Evolutionary conservation across 805 yeast species (phyloP).

Genomic region (Kodamaea sagamina): DNA sequence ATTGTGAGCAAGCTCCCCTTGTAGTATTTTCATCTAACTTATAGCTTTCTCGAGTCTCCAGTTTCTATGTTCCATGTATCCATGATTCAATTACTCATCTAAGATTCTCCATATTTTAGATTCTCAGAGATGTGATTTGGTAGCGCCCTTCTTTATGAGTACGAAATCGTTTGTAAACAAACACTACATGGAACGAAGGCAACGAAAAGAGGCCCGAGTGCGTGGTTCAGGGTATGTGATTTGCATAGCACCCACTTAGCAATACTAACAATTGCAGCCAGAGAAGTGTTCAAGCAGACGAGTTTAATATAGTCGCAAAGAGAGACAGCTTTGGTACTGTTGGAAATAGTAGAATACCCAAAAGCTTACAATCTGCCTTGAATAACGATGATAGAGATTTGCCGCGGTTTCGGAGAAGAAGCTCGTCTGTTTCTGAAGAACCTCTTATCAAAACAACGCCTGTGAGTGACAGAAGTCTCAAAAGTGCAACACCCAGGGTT

Average conservation of each 20-base stretch:
- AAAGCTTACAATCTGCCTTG: constrained; percentile 28
- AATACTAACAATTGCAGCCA: constrained; percentile 21
- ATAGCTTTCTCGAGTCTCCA: no score
- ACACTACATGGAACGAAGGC: constrained; percentile 15
- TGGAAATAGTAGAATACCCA: constrained; percentile 12
- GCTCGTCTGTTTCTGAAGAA: background rate
- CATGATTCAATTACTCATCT: no score
- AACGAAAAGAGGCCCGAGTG: constrained; percentile 33
- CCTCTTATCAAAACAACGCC: background rate
- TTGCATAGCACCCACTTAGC: background rate
- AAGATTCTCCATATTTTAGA: no score
- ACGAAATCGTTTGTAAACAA: background rate
- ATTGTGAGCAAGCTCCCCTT: no score
- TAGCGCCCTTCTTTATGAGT: background rate
- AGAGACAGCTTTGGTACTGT: constrained; percentile 2
- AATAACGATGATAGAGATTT: constrained; percentile 23
- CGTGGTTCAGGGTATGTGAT: constrained; percentile 47
- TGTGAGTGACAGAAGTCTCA: background rate
- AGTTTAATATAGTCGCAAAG: constrained; percentile 17
- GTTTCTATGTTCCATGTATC: no score
- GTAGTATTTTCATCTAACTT: no score
- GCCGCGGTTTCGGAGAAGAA: constrained; percentile 20
- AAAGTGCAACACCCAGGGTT: background rate
- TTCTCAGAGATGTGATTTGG: background rate
- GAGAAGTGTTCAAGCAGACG: constrained; percentile 20